A percentile compares a stretch with the other conserved stretches of the same genome.
Conservation (phyloP, 2,329 filamentous ascomycete species). For the Colletotrichum sojae region DNA sequence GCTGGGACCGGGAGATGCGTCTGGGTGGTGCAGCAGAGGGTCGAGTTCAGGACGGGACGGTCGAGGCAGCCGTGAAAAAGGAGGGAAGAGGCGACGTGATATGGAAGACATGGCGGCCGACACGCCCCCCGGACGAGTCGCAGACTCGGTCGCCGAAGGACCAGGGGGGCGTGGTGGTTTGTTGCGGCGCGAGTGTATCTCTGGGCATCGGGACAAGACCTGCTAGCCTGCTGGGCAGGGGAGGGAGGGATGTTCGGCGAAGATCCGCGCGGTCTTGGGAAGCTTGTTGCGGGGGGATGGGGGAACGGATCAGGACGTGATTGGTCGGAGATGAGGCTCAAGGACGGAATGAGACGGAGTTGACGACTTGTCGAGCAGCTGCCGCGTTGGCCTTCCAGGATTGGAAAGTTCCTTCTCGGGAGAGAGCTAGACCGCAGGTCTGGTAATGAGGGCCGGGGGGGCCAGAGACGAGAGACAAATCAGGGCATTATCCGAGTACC, state of each 20-base stretch:
- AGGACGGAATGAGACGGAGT: constrained; percentile 6
- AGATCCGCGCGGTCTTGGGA: constrained; percentile 9
- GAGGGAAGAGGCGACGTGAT: background rate
- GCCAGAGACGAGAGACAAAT: background rate
- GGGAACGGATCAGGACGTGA: background rate
- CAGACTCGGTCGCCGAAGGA: constrained; percentile 28
- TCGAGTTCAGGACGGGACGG: constrained; percentile 4
- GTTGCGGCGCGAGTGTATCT: background rate
- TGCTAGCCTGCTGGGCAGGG: background rate
- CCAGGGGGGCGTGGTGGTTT: constrained; percentile 16
- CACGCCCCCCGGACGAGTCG: background rate
- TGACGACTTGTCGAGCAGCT: background rate
- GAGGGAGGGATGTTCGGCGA: background rate
- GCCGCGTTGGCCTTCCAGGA: background rate
- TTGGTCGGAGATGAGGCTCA: constrained; percentile 8
- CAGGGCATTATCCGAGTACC: constrained; percentile 9
- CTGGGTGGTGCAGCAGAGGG: background rate
- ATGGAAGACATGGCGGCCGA: constrained; percentile 12
- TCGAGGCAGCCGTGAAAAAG: constrained; percentile 12
- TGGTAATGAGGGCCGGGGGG: background rate
- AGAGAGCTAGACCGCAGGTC: background rate
- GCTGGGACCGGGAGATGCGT: background rate
- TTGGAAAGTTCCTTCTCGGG: constrained; percentile 4
- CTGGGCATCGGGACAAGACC: constrained; percentile 13
- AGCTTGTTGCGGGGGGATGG: constrained; percentile 6